Base-by-base conservation (phyloP, 257 asterid genomes). In the Gardenia jasminoides region DNA sequence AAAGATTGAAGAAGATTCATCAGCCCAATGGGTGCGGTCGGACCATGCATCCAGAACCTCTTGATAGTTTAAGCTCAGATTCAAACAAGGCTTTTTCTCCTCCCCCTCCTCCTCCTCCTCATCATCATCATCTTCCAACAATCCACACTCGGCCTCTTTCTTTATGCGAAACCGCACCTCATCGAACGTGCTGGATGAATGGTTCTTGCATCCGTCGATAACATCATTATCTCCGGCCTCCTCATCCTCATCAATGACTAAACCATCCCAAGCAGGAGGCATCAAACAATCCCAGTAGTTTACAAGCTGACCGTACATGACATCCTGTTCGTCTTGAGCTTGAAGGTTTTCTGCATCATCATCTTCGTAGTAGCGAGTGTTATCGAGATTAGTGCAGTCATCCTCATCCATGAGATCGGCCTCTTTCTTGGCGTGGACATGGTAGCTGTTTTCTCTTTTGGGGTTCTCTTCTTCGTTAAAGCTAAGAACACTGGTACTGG, bases 31-130 rank as follows among this genome's bases (percentile, higher is more conserved):
- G n/a, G 81, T 71, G 7, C 81, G 48, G 46, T 77, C 70, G 22
- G 81, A 66, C 84, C 84, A 81, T 17, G 76, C 84, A 28, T 77
- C 79, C 74, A 77, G 44, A 28, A 81, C 81, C 6, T 66, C 44
- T 54, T 81, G 76, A 77, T 81, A 77, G 43, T 81, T 81, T 73
- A 81, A 81, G 44, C 79, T 81, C 76, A 81, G 43, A 76, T 81
- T 77, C 78, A 77, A 66, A 54, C 56, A 65, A 70, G 8, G 11
- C 58, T 48, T 77, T 13, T 26, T 72, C 7, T 72, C 81, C 4
- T 72, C 78, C 7, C 75, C 68, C 1, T 36, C 41, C 3, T 36
- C 41, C 0, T 36, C 41, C 0, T 36, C 41, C 0, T 36, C 41
- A 2, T 36, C 41, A 2, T 36, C 78, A 12, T 80, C 68, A 9